Conservation (phyloP, 768 basidiomycete genomes). For the Vishniacozyma victoriae region DNA sequence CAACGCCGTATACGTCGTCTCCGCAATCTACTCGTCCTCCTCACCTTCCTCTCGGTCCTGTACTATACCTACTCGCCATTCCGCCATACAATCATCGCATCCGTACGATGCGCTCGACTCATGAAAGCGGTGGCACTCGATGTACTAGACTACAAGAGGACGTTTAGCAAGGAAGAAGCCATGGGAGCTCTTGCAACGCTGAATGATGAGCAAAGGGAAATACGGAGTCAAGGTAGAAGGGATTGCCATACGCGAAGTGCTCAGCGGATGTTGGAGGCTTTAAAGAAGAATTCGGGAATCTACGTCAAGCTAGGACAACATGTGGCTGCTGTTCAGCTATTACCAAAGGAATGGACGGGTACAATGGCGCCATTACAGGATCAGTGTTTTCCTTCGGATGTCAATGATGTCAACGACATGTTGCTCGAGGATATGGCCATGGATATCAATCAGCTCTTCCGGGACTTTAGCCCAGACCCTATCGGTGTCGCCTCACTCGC, state of each 20-base stretch:
- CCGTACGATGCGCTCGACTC: conserved; percentile 71
- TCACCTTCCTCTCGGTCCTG: conserved; percentile 35
- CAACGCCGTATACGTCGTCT: conserved; percentile 4
- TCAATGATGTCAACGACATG: conserved; percentile 67
- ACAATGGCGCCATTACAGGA: conserved; percentile 61
- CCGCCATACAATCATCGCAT: conserved; percentile 67
- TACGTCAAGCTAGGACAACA: conserved; percentile 68
- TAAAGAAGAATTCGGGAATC: conserved; percentile 66
- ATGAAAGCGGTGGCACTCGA: conserved; percentile 54
- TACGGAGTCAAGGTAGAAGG: conserved; percentile 62
- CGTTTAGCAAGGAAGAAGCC: conserved; percentile 50
- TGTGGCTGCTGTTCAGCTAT: conserved; percentile 60
- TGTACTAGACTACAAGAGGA: conserved; percentile 41
- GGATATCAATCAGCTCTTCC: conserved; percentile 65
- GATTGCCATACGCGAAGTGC: conserved; percentile 82
- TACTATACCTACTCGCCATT: conserved; percentile 70
- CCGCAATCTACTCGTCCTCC: conserved; percentile 26
- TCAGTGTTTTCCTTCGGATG: conserved; percentile 82
- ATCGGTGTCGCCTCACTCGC: conserved; percentile 93
- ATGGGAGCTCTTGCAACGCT: conserved; percentile 51
- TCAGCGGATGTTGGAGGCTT: conserved; percentile 66
- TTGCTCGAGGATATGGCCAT: conserved; percentile 69
- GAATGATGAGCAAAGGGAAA: conserved; percentile 53
- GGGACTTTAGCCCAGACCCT: conserved; percentile 75
- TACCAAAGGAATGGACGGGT: conserved; percentile 62